Conservation (phyloP, 2,329 filamentous ascomycete species). For the Aureobasidium melanogenum region DNA sequence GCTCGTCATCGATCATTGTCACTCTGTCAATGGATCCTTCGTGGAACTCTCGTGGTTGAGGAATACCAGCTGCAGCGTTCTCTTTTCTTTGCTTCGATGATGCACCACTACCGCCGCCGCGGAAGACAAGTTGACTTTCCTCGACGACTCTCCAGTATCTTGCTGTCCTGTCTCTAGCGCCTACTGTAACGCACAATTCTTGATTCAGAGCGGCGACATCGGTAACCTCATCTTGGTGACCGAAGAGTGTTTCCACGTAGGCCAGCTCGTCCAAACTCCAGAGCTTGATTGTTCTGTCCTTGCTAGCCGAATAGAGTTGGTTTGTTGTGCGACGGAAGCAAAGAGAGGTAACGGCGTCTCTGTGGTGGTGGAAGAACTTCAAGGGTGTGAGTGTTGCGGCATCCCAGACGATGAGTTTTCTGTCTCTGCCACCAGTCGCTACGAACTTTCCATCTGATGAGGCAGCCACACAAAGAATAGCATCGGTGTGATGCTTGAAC, state of each 20-base stretch:
- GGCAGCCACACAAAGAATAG: constrained; percentile 76
- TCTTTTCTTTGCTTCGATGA: constrained; percentile 39
- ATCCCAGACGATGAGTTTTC: constrained; percentile 80
- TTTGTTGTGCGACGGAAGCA: constrained; percentile 68
- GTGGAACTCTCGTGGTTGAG: constrained; percentile 41
- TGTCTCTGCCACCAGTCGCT: constrained; percentile 80
- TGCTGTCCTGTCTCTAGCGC: constrained; percentile 82
- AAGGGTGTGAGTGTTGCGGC: constrained; percentile 68
- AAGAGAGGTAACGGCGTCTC: constrained; percentile 75
- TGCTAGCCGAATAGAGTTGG: constrained; percentile 83
- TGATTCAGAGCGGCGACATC: constrained; percentile 75
- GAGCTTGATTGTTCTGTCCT: constrained; percentile 88
- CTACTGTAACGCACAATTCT: constrained; percentile 85
- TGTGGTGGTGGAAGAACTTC: constrained; percentile 82
- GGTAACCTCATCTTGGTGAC: constrained; percentile 84
- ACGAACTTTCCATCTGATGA: constrained; percentile 86
- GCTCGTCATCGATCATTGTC: constrained; percentile 77
- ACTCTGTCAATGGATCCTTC: constrained; percentile 89
- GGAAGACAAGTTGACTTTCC: constrained; percentile 90
- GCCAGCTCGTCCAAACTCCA: constrained; percentile 89
- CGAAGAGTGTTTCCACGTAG: constrained; percentile 92
- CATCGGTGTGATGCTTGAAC: constrained; percentile 63
- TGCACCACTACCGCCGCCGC: constrained; percentile 56
- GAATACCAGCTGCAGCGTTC: constrained; percentile 24
- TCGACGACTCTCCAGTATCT: constrained; percentile 94